Evolutionary conservation across 1,139 yeast species (phyloP).

Genomic region (Pichia sp.): DNA sequence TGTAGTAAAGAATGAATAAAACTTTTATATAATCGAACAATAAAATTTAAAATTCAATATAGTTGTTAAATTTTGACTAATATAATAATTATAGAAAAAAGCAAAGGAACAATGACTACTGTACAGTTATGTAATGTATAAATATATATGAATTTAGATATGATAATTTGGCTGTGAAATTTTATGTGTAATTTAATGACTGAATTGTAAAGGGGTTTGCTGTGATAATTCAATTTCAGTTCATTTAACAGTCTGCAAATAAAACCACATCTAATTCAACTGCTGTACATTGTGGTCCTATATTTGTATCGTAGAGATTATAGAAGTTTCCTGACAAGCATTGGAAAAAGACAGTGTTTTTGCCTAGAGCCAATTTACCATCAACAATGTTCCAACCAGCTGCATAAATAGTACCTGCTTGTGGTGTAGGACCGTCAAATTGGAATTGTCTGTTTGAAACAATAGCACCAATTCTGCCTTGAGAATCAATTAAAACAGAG

Average conservation of each 20-base stretch:
- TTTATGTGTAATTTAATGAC: not conserved
- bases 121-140: not conserved
- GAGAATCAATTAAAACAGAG: constrained; percentile 50
- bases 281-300: constrained; percentile 60
- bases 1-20: too few species aligned
- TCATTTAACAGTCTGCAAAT: constrained; percentile 32
- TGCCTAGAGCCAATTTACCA: constrained; percentile 66
- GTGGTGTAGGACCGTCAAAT: constrained; percentile 87
- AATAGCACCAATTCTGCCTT: constrained; percentile 71
- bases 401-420: constrained; percentile 80
- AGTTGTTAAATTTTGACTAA: not conserved
- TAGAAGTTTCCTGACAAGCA: constrained; percentile 73
- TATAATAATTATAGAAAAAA: not conserved
- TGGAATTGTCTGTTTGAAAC: constrained; percentile 84
- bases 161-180: too few species aligned
- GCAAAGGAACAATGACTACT: not conserved
- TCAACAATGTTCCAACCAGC: constrained; percentile 73
- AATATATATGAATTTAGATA: too few species aligned
- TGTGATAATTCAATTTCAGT: constrained; percentile 1
- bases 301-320: constrained; percentile 66
- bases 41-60: not conserved
- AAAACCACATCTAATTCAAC: constrained; percentile 60
- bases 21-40: not conserved
- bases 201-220: not conserved
- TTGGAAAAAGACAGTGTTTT: constrained; percentile 58